A percentile compares a stretch with the other conserved stretches of the same genome.
phyloP scores from a whole-genome alignment of 306 rosid species.

The Chamaecrista fasciculata region DNA sequence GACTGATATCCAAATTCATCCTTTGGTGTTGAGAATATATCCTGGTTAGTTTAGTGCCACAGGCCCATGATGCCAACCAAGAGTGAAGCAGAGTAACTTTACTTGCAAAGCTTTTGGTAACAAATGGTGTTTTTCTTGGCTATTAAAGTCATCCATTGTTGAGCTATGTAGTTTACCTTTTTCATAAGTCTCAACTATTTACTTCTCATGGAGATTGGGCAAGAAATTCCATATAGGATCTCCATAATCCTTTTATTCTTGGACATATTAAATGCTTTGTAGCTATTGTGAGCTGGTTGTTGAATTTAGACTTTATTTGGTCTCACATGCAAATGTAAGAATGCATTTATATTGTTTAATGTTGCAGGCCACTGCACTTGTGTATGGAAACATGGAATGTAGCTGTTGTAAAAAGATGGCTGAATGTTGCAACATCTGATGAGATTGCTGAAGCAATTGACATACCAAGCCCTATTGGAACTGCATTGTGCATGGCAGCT shows the following conservation, averaged over 20 bases:
- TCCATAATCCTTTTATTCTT: neutral
- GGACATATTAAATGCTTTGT: neutral
- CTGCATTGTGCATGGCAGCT: constrained; percentile 81
- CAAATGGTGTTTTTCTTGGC: neutral
- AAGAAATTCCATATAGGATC: neutral
- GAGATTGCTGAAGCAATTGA: constrained; percentile 72
- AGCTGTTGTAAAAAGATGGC: constrained; percentile 71
- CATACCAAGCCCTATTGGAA: constrained; percentile 57
- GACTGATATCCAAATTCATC: neutral
- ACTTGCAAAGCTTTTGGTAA: neutral
- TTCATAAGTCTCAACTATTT: neutral
- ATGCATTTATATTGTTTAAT: constrained; percentile 18
- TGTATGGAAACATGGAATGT: constrained; percentile 79
- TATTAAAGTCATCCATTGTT: neutral
- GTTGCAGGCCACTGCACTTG: constrained; percentile 69
- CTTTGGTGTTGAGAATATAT: neutral
- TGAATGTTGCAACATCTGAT: constrained; percentile 55
- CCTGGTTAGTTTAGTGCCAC: too few species aligned
- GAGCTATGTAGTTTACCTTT: neutral
- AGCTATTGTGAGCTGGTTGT: neutral
- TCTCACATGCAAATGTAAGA: constrained; percentile 8
- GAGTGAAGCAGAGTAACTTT: neutral
- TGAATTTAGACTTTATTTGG: neutral
- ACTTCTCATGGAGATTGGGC: neutral
- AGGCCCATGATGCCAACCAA: too few species aligned